A percentile compares a stretch with the other conserved stretches of the same genome.
Conservation (phyloP, 768 basidiomycete genomes). For the Termitomyces sp. region DNA sequence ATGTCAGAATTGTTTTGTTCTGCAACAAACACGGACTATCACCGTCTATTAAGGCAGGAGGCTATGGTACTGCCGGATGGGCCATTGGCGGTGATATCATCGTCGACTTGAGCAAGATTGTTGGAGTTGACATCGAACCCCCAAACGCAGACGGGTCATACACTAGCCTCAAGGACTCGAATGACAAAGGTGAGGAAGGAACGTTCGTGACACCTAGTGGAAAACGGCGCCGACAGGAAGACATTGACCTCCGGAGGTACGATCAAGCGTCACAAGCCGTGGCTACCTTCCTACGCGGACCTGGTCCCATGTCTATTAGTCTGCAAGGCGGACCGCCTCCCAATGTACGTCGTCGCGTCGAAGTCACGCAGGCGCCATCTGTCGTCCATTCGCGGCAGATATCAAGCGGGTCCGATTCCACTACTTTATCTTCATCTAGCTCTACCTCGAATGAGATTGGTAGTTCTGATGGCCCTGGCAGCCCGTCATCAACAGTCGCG, state of each 20-base stretch:
- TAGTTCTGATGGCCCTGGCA: conserved; percentile 8
- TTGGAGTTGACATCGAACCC: conserved; percentile 63
- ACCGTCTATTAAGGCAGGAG: conserved; percentile 84
- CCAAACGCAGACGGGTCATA: conserved; percentile 52
- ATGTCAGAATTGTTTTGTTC: conserved; percentile 60
- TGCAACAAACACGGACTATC: conserved; percentile 68
- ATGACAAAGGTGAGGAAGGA: conserved; percentile 53
- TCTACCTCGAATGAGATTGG: conserved; percentile 12
- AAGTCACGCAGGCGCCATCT: conserved; percentile 6
- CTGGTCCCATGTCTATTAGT: conserved; percentile 20
- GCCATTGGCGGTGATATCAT: conserved; percentile 84
- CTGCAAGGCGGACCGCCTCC: conserved; percentile 29
- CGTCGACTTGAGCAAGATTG: conserved; percentile 70
- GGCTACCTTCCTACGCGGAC: conserved; percentile 43
- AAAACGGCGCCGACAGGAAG: conserved; percentile 59
- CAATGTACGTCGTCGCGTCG: conserved; percentile 30
- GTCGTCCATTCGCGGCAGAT: conserved; percentile 4
- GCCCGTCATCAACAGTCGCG: conserved; percentile 21
- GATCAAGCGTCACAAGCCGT: conserved; percentile 53
- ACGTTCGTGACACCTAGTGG: conserved; percentile 21
- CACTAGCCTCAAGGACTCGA: conserved; percentile 58
- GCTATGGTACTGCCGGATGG: conserved; percentile 90
- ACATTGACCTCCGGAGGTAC: conserved; percentile 47
- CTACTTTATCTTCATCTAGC: conserved; percentile 13
- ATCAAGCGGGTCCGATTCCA: conserved; percentile 14